Evolutionary conservation across 2,329 filamentous ascomycete genomes (phyloP).

Genomic region (Cercospora nicotianae): DNA sequence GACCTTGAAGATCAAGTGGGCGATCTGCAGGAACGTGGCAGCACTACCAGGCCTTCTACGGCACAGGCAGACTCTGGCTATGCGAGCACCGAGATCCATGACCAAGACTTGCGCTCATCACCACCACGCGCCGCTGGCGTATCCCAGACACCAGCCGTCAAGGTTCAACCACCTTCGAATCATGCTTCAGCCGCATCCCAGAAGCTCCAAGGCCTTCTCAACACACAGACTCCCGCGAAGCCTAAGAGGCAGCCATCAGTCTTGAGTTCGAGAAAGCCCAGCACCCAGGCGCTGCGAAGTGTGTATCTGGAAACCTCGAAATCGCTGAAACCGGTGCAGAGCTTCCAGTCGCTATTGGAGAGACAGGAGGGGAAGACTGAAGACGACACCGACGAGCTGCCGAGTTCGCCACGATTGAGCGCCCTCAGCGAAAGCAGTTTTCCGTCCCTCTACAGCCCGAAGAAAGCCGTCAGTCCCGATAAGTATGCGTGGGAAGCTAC

Average conservation of each 20-base stretch:
- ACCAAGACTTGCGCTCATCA: conserved; percentile 33
- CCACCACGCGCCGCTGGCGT: conserved; percentile 23
- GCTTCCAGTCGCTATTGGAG: conserved; percentile 40
- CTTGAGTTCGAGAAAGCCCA: conserved; percentile 36
- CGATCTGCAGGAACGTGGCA: conserved; percentile 30
- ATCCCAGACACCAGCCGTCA: conserved; percentile 17
- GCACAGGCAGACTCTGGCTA: conserved; percentile 40
- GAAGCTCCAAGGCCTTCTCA: conserved; percentile 29
- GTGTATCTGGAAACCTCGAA: conserved; percentile 38
- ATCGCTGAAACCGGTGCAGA: conserved; percentile 37
- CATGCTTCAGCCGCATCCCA: conserved; percentile 29
- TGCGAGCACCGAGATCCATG: conserved; percentile 37
- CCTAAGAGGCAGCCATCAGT: conserved; percentile 36
- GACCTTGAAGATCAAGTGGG: conserved; percentile 55
- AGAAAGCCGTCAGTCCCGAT: conserved; percentile 31
- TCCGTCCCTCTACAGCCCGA: conserved; percentile 40
- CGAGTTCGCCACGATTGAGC: conserved; percentile 40
- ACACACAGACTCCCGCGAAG: conserved; percentile 28
- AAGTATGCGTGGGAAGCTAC: conserved; percentile 34
- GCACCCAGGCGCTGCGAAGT: conserved; percentile 39
- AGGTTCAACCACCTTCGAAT: conserved; percentile 17
- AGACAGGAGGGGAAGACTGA: conserved; percentile 32
- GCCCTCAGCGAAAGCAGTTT: conserved; percentile 43
- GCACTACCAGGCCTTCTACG: conserved; percentile 37
- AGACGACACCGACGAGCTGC: conserved; percentile 30